Conservation (phyloP, 2,329 filamentous ascomycete species). For the Fusarium dimerum region DNA sequence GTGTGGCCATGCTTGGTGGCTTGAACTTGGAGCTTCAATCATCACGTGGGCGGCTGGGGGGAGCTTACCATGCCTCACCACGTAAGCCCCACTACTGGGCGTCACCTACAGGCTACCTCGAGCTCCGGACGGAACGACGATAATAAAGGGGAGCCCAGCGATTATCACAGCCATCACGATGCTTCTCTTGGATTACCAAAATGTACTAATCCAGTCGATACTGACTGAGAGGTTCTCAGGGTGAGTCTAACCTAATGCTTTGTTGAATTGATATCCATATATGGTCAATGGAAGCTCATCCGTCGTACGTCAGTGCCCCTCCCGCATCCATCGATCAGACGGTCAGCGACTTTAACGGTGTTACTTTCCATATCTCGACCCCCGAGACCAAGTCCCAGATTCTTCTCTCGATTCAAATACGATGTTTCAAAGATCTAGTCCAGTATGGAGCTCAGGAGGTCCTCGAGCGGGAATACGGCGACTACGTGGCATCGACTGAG, state of each 20-base stretch:
- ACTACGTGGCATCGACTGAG: conserved; percentile 86
- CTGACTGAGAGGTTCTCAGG: conserved; percentile 92
- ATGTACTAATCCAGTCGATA: conserved; percentile 94
- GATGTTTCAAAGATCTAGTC: conserved; percentile 91
- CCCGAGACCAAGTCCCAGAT: conserved; percentile 94
- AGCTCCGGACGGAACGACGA: conserved; percentile 32
- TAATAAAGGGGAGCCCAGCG: conserved; percentile 28
- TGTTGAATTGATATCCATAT: conserved; percentile 7
- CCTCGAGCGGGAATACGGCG: conserved; percentile 90
- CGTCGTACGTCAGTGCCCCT: conserved; percentile 64
- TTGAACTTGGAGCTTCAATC: conserved; percentile 11
- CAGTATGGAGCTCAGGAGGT: conserved; percentile 91
- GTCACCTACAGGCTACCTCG: conserved; percentile 35
- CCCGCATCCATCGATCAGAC: conserved; percentile 94
- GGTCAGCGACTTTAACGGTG: conserved; percentile 97
- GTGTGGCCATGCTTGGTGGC: neutral
- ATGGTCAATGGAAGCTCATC: conserved; percentile 35
- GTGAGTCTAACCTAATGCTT: conserved; percentile 47
- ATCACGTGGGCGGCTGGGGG: conserved; percentile 36
- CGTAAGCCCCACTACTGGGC: conserved; percentile 42
- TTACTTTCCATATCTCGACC: conserved; percentile 97
- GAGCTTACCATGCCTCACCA: conserved; percentile 35
- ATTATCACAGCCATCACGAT: conserved; percentile 46
- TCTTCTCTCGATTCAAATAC: conserved; percentile 88
- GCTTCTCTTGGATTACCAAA: conserved; percentile 99